phyloP scores from a whole-genome alignment of 192 early-diverging fungal species.

The Chytriomyces sp. region DNA sequence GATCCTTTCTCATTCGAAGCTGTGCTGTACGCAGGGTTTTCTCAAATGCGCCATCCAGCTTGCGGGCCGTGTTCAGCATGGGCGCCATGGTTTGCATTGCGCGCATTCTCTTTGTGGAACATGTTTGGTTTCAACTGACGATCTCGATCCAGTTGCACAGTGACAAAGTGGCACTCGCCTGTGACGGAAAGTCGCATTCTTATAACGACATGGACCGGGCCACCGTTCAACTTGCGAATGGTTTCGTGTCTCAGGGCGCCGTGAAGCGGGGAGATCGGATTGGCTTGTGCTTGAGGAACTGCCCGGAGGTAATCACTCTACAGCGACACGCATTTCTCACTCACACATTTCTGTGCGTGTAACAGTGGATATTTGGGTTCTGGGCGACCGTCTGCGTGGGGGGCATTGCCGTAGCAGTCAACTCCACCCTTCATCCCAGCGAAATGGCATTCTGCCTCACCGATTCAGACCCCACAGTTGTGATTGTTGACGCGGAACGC shows the following conservation, averaged over 20 bases:
- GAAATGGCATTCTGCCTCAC: slow-evolving; percentile 32
- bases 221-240: slow-evolving; percentile 18
- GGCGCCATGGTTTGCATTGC: not conserved
- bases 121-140: not conserved
- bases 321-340: not conserved
- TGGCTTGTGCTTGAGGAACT: slow-evolving; percentile 35
- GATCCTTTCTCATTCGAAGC: not conserved
- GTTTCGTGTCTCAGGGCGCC: slow-evolving; percentile 8
- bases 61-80: slow-evolving; percentile 1
- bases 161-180: not conserved
- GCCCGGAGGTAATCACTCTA: slow-evolving; percentile 15
- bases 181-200: not conserved
- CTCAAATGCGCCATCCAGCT: not conserved
- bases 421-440: slow-evolving; percentile 35
- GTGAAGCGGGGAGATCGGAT: slow-evolving; percentile 34
- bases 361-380: slow-evolving; percentile 28
- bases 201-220: not conserved
- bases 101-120: not conserved
- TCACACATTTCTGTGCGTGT: not conserved
- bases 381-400: slow-evolving; percentile 32
- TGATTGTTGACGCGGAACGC: slow-evolving; percentile 27
- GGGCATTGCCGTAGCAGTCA: slow-evolving; percentile 27
- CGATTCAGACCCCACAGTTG: slow-evolving; percentile 16
- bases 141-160: not conserved
- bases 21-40: slow-evolving; percentile 1